A percentile compares a stretch with the other conserved stretches of the same genome.
phyloP scores from a whole-genome alignment of 257 asterid species.

The Primulina eburnea region DNA sequence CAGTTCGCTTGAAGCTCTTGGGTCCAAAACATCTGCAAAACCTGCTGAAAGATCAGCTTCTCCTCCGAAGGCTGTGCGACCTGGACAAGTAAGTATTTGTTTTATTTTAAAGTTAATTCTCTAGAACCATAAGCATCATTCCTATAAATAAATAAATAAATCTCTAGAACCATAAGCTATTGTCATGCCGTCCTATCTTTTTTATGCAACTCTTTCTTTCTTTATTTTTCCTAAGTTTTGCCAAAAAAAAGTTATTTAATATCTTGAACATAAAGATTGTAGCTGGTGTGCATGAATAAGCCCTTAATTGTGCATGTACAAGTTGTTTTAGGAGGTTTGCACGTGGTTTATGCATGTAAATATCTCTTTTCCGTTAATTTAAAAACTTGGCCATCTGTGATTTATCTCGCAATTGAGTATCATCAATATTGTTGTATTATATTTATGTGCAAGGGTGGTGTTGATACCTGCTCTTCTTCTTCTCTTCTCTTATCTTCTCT shows the following conservation, averaged over 20 bases:
- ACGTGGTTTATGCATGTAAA: not conserved
- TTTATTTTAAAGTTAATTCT: constrained; percentile 13
- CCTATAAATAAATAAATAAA: not conserved
- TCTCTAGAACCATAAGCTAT: constrained; percentile 9
- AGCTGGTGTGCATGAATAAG: not conserved
- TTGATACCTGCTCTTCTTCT: not conserved
- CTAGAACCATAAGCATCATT: constrained; percentile 1
- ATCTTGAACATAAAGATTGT: not conserved
- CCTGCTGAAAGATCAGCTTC: constrained; percentile 62
- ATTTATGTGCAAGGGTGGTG: not conserved
- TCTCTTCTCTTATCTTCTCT: too few relatives aligned
- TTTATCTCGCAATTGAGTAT: not conserved
- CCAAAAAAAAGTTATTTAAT: too few relatives aligned
- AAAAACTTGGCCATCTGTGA: too few relatives aligned
- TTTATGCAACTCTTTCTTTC: not conserved
- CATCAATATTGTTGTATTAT: not conserved
- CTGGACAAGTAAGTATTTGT: constrained; percentile 71
- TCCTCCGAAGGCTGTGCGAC: constrained; percentile 93
- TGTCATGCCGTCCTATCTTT: not conserved
- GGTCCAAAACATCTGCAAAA: constrained; percentile 53
- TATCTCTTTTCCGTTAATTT: too few relatives aligned
- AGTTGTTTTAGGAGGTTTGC: not conserved
- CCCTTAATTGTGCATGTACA: not conserved
- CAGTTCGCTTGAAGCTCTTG: constrained; percentile 89
- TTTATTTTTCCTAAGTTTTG: not conserved